Percentiles rank a stretch among this genome's conserved stretches.
Conservation (phyloP, 2,329 filamentous ascomycete genomes). For the Trichoderma sp. region DNA sequence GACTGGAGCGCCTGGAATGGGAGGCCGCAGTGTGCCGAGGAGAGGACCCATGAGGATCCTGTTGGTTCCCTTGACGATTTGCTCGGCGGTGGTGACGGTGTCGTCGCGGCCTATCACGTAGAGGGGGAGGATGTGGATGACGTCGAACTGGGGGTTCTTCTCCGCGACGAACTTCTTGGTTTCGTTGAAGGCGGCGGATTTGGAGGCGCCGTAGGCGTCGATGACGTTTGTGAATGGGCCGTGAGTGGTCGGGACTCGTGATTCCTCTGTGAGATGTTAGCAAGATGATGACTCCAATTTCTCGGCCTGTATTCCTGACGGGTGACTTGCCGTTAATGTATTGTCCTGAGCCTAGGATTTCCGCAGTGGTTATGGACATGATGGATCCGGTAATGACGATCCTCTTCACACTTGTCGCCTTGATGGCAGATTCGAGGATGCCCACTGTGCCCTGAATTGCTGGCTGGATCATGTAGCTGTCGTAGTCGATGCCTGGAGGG, state of each 20-base stretch:
- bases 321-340: constrained; percentile 16
- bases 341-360: neutral
- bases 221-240: constrained; percentile 39
- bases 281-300: neutral
- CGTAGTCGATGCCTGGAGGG: constrained; percentile 24
- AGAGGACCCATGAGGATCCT: constrained; percentile 41
- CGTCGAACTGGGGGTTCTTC: constrained; percentile 41
- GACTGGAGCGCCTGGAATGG: constrained; percentile 34
- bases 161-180: constrained; percentile 40
- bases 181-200: constrained; percentile 40
- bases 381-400: constrained; percentile 49
- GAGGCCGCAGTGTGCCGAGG: constrained; percentile 36
- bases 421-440: constrained; percentile 44
- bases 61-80: constrained; percentile 39
- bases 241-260: neutral
- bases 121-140: constrained; percentile 43
- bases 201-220: constrained; percentile 43
- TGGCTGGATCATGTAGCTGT: constrained; percentile 37
- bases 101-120: constrained; percentile 45
- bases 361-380: constrained; percentile 30
- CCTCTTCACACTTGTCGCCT: constrained; percentile 40
- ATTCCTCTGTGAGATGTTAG: constrained; percentile 12
- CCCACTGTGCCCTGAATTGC: constrained; percentile 43
- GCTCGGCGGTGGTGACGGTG: constrained; percentile 29
- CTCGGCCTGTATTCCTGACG: neutral